Base-by-base conservation (phyloP, 2,329 filamentous ascomycete species). In the Aspergillus piperis region DNA sequence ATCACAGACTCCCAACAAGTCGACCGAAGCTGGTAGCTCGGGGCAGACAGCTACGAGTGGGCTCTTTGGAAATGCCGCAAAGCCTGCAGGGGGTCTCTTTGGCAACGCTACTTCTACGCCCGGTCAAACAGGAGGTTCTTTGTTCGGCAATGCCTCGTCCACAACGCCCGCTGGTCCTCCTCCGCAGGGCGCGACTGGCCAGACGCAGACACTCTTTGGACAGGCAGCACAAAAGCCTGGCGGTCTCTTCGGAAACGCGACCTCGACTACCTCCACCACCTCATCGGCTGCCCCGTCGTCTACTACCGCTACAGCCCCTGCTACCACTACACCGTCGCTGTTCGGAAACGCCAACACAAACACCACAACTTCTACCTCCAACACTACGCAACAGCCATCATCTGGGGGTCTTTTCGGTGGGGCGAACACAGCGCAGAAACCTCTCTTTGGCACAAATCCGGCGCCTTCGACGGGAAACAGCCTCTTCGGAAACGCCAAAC, bases 131-230 rank as follows among this genome's bases (percentile, higher is more conserved):
- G 71, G 69, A 52, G 67, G 62, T n/a, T 61, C 62, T 53, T 51
- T 76, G 49, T 80, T 81, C 61, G 73, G 70, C 48, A 77, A 70
- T 53, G 77, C 73, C 58, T 66, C 74, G 52, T 82, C 81, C 15
- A 83, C 81, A 17, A 83, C 81, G 32, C 82, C 82, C 53, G 81
- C 81, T 56, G 81, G 80, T 6, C 80, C 79, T 62, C 81, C 81
- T 27, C 80, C 81, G 32, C 62, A 70, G 30, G 66, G 64, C 41
- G 65, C 75, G 44, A 64, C 70, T 19, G 71, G 70, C 8, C 64
- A 70, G 69, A 68, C 64, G 58, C 72, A 63, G 61, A 60, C 68
- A 47, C 63, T 73, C 19, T 73, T 73, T 54, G 66, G 68, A 32
- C 68, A 71, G 50, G 25, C 60, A 15, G 63, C 62, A 51, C 66